These are phyloP conservation scores for Wickerhamiella brachini DNA, from an alignment of 805 yeast species.

Conservation along the genomic window DNA sequence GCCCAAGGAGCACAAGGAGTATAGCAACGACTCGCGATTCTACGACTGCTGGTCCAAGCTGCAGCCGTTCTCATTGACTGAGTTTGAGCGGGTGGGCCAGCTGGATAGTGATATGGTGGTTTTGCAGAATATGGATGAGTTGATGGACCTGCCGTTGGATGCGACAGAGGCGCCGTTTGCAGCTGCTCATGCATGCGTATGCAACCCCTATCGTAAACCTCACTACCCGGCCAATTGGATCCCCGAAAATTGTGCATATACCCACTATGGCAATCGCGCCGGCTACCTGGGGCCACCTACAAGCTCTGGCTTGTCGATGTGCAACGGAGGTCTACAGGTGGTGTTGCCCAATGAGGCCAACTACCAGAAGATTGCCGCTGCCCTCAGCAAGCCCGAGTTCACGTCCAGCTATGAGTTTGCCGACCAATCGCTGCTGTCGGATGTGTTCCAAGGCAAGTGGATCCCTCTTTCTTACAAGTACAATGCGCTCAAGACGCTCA, in stretches of 20 bases:
- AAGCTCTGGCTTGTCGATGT: slow-evolving; percentile 31
- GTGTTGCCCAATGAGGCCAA: slow-evolving; percentile 30
- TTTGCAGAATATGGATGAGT: slow-evolving; percentile 43
- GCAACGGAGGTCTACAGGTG: slow-evolving; percentile 48
- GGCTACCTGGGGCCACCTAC: slow-evolving; percentile 31
- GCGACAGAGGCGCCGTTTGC: slow-evolving; percentile 32
- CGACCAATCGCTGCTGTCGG: slow-evolving; percentile 43
- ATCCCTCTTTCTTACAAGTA: slow-evolving; percentile 38
- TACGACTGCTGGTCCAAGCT: slow-evolving; percentile 50
- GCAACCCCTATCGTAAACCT: slow-evolving; percentile 39
- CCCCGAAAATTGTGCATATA: slow-evolving; percentile 37
- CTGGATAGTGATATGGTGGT: slow-evolving; percentile 51
- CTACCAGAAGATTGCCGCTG: slow-evolving; percentile 30
- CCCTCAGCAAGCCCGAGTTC: slow-evolving; percentile 27
- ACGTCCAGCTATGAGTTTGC: slow-evolving; percentile 38
- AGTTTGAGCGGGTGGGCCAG: slow-evolving; percentile 41
- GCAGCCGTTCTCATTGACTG: slow-evolving; percentile 37
- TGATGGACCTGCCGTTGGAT: slow-evolving; percentile 34
- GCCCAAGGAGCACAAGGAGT: slow-evolving; percentile 33
- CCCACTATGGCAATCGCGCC: slow-evolving; percentile 24
- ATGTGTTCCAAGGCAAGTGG: slow-evolving; percentile 40
- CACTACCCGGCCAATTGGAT: slow-evolving; percentile 46
- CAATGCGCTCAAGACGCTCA: slow-evolving; percentile 43
- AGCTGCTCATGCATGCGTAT: slow-evolving; percentile 48
- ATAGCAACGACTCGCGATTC: slow-evolving; percentile 38